A percentile compares a stretch with the other conserved stretches of the same genome.
phyloP scores from a whole-genome alignment of 1,284 basidiomycete genomes.

The Phellopilus nigrolimitatus region DNA sequence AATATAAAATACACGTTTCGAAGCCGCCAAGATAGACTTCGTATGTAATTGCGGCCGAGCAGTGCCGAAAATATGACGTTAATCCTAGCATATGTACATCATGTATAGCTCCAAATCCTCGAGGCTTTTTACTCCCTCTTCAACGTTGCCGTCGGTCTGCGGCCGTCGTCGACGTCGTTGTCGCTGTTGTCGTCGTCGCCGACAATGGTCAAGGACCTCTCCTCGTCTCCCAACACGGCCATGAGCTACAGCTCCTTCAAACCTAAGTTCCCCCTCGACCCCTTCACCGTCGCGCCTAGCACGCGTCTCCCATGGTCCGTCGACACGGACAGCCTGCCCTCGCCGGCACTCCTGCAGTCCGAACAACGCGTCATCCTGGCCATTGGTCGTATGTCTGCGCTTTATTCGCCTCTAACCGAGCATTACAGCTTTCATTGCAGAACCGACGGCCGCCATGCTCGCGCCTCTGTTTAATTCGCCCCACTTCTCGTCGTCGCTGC shows the following conservation, averaged over 20 bases:
- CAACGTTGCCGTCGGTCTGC: no score
- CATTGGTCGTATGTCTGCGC: constrained; percentile 39
- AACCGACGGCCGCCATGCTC: constrained; percentile 37
- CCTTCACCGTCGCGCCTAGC: constrained; percentile 33
- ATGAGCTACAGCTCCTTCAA: constrained; percentile 39
- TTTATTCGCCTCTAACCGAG: neutral
- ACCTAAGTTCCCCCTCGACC: constrained; percentile 46
- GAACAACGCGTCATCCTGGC: constrained; percentile 43
- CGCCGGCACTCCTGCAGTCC: constrained; percentile 24
- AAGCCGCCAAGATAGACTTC: no score
- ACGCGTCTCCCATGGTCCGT: constrained; percentile 35
- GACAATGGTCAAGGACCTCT: neutral
- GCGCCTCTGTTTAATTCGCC: constrained; percentile 41
- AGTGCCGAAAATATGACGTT: no score
- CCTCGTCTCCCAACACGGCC: neutral
- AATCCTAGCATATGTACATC: no score
- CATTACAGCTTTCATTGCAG: constrained; percentile 25
- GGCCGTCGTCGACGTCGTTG: no score
- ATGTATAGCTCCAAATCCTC: no score
- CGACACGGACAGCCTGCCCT: constrained; percentile 28
- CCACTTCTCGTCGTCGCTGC: constrained; percentile 39
- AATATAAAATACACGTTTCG: no score
- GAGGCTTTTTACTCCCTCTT: neutral
- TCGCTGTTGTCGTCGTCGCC: no score
- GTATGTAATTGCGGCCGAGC: no score